These are phyloP conservation scores for Eucalyptus tenuipes DNA, from an alignment of 345 rosid species.

Conservation along the genomic window DNA sequence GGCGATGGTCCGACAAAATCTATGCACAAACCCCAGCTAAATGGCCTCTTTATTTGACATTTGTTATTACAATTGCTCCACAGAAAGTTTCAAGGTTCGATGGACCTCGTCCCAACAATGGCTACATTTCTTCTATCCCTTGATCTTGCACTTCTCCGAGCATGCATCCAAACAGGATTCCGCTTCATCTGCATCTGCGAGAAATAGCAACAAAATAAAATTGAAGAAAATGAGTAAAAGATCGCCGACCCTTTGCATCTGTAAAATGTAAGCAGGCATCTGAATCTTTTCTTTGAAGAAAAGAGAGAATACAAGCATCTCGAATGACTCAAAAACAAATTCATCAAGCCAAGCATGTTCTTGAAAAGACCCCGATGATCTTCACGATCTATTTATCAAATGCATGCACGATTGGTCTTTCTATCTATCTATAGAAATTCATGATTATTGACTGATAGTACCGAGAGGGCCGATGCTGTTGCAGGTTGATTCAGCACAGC, in stretches of 20 bases:
- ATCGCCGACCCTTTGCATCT: neutral
- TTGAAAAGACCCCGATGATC: neutral
- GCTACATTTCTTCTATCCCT: too few species aligned
- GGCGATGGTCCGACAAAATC: too few species aligned
- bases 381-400: neutral
- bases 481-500: neutral
- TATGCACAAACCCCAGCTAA: neutral
- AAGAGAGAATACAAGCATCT: neutral
- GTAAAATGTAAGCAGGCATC: neutral
- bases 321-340: neutral
- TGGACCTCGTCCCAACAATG: too few species aligned
- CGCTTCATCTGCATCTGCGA: neutral
- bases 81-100: neutral
- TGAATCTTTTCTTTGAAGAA: neutral
- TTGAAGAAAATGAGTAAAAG: neutral
- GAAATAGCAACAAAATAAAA: neutral
- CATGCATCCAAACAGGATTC: neutral
- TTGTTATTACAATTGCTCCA: neutral
- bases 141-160: neutral
- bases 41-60: neutral
- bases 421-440: neutral
- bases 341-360: neutral
- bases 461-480: neutral
- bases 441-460: neutral
- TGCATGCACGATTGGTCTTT: neutral